Evolutionary conservation across 495 filamentous ascomycete species (phyloP).

Genomic region (Penicilliopsis zonata): DNA sequence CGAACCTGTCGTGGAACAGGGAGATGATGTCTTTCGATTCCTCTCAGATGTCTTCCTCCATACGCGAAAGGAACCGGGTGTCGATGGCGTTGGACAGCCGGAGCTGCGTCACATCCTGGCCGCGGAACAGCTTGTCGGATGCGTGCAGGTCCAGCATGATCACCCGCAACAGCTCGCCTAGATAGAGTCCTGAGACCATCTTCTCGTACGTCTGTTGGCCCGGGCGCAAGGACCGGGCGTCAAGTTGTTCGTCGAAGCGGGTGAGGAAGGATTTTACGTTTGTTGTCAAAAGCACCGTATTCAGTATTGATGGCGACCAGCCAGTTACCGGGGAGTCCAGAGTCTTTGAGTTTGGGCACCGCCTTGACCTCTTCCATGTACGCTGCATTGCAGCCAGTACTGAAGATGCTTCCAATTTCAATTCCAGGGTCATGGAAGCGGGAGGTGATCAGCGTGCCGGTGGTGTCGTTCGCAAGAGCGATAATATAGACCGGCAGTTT

Average conservation of each 20-base stretch:
- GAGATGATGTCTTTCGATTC: slow-evolving; percentile 63
- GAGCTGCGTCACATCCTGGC: slow-evolving; percentile 40
- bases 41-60: slow-evolving; percentile 57
- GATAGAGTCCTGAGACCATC: slow-evolving; percentile 36
- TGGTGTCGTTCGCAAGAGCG: slow-evolving; percentile 91
- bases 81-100: slow-evolving; percentile 65
- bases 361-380: slow-evolving; percentile 83
- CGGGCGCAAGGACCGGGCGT: slow-evolving; percentile 25
- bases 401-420: slow-evolving; percentile 90
- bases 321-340: slow-evolving; percentile 62
- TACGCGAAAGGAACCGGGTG: slow-evolving; percentile 64
- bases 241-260: slow-evolving; percentile 23
- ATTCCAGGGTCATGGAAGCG: slow-evolving; percentile 74
- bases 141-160: slow-evolving; percentile 26
- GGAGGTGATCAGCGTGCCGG: slow-evolving; percentile 86
- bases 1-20: slow-evolving; percentile 57
- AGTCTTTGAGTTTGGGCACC: slow-evolving; percentile 72
- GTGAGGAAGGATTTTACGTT: slow-evolving; percentile 76
- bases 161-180: slow-evolving; percentile 33
- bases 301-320: slow-evolving; percentile 96
- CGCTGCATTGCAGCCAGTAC: slow-evolving; percentile 90
- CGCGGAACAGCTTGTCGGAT: slow-evolving; percentile 17
- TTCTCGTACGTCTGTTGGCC: slow-evolving; percentile 37
- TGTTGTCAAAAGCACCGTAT: slow-evolving; percentile 94
- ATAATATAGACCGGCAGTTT: slow-evolving; percentile 74